phyloP scores from a whole-genome alignment of 2,329 filamentous ascomycete genomes.

The Fusarium denticulatum region DNA sequence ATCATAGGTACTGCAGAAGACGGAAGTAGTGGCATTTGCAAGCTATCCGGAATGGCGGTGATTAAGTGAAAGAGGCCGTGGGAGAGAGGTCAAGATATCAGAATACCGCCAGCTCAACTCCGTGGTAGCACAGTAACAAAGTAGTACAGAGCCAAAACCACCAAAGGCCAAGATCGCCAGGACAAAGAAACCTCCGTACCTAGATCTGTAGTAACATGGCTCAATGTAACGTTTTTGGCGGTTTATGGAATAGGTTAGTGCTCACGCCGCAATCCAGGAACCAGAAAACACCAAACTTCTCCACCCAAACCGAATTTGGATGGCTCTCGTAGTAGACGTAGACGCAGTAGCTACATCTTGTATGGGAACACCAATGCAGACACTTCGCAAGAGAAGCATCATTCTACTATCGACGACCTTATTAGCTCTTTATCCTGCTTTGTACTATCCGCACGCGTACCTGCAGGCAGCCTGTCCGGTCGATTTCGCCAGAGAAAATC shows the following conservation, averaged over 20 bases:
- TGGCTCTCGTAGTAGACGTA: background rate
- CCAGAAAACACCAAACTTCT: background rate
- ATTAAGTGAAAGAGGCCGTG: background rate
- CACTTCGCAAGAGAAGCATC: background rate
- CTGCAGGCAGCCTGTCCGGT: background rate
- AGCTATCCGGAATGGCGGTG: background rate
- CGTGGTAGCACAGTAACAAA: background rate
- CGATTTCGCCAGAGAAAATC: background rate
- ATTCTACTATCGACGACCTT: background rate
- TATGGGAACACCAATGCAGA: background rate
- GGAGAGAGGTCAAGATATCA: background rate
- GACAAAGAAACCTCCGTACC: background rate
- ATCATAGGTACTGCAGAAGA: background rate
- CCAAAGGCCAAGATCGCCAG: background rate
- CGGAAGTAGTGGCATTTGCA: background rate
- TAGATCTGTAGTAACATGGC: background rate
- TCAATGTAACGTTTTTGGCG: background rate
- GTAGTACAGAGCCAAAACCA: background rate
- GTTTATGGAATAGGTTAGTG: background rate
- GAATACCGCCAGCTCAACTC: background rate
- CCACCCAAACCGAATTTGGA: background rate
- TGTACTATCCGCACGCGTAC: background rate
- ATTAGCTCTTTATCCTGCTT: conserved; percentile 10
- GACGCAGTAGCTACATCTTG: background rate
- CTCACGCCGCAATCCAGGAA: background rate